These are phyloP conservation scores for Plantago ovata DNA, from an alignment of 257 asterid species.

Conservation along the genomic window DNA sequence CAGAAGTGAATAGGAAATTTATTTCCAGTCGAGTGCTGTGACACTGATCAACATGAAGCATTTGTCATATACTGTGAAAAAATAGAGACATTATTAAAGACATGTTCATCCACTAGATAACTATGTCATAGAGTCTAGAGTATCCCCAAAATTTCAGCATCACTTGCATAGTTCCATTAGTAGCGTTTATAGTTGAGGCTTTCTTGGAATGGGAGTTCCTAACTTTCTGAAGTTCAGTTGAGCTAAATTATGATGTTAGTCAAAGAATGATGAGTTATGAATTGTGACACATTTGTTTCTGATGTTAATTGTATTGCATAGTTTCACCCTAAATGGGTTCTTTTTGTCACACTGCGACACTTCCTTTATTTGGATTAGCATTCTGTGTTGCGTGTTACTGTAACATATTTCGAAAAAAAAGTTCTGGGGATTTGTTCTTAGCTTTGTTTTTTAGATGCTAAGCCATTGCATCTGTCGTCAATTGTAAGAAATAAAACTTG, in stretches of 20 bases:
- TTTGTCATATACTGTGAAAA: background rate
- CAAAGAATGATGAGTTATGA: too few species aligned
- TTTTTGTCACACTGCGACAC: background rate
- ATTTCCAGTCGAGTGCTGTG: too few species aligned
- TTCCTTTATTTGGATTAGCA: background rate
- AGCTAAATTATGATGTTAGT: too few species aligned
- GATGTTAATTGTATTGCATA: background rate
- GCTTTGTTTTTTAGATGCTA: background rate
- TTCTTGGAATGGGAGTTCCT: too few species aligned
- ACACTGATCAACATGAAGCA: too few species aligned
- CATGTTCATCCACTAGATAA: background rate
- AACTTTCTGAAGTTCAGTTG: too few species aligned
- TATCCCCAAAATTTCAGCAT: too few species aligned
- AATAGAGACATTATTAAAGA: background rate
- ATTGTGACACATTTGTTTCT: too few species aligned
- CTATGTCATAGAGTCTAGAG: background rate
- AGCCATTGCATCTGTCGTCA: background rate
- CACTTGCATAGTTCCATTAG: too few species aligned
- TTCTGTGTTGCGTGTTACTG: background rate
- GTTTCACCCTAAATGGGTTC: background rate
- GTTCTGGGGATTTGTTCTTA: background rate
- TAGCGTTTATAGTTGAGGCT: too few species aligned
- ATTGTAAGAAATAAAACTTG: background rate
- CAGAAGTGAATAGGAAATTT: conserved; percentile 1
- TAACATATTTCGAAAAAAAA: background rate